phyloP scores from a whole-genome alignment of 208 protist genomes.

The Leishmania gerbilli region DNA sequence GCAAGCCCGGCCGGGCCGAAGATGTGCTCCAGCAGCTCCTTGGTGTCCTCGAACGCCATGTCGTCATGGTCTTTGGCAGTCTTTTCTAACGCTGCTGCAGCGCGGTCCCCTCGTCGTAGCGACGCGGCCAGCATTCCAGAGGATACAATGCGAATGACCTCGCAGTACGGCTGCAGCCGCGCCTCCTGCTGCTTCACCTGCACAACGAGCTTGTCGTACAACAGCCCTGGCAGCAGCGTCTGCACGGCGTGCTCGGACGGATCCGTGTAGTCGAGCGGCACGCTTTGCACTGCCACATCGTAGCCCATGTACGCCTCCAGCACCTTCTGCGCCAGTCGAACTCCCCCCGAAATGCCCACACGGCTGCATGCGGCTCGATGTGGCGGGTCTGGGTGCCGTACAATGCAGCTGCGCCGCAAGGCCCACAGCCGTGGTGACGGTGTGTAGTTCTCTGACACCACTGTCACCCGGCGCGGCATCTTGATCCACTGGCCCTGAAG shows the following conservation, averaged over 20 bases:
- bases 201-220: constrained; percentile 30
- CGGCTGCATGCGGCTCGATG: not conserved
- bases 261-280: constrained; percentile 54
- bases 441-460: constrained; percentile 28
- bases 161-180: constrained; percentile 31
- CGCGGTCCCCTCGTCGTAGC: not conserved
- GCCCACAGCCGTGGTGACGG: constrained; percentile 71
- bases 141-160: constrained; percentile 15
- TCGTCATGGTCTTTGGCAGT: constrained; percentile 1
- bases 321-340: constrained; percentile 16
- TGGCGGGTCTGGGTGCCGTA: constrained; percentile 18
- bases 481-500: constrained; percentile 69
- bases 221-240: constrained; percentile 37
- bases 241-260: constrained; percentile 39
- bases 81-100: not conserved
- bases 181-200: constrained; percentile 22
- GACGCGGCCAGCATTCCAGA: not conserved
- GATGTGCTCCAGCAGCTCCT: constrained; percentile 24
- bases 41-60: constrained; percentile 13
- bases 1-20: constrained; percentile 26
- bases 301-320: constrained; percentile 28
- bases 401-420: constrained; percentile 51
- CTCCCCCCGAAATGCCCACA: not conserved
- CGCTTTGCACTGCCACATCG: constrained; percentile 20
- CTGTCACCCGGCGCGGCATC: constrained; percentile 28